Evolutionary conservation across 169 alveolate species (phyloP), one percentile per base, ranked within the genome.

Genomic region (Plasmodium chabaudi): DNA sequence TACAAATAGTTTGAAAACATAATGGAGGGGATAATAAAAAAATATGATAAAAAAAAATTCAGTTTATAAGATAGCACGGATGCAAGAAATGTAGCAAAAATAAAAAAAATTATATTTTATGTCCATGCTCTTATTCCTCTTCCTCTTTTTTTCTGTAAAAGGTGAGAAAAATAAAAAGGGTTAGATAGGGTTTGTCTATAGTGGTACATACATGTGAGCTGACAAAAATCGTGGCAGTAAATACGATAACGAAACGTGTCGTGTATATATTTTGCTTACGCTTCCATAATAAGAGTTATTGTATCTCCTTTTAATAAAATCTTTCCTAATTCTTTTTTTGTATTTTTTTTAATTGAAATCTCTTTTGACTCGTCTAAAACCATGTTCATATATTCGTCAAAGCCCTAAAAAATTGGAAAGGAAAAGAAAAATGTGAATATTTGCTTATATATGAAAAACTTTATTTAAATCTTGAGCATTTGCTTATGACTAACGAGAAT

Each of bases 321-420:
- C 64, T 96, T 95, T 42, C 99, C 99, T 19, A 97, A 91, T 42
- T 88, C 88, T 72, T 91, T 95, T 70, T 97, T 94, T 17, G 93
- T 93, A 55, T 96, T 94, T 92, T 96, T 95, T 94, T 97, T 97
- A 44, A 95, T 94, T 72, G 94, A 91, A 49, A 97, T 92, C 86
- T 97, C 99, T 93, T 95, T 96, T 12, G 98, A 98, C 46, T 98
- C 98, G 77, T 97, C 99, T 79, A 98, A 74, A 17, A 98, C 99
- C 94, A 97, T 94, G 89, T 98, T 98, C 99, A 98, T 98, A 88
- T 97, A 98, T 91, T 98, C 99, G 77, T 98, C 99, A 68, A 98
- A 98, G 0, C 99, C 99, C 98, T 96, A 73, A 9, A 64, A 4
- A 42, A 57, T n/a, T n/a, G n/a, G 7, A n/a, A 19, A 7, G 27